Conservation (phyloP, 306 rosid species). For the Elaeagnus macrophylla region DNA sequence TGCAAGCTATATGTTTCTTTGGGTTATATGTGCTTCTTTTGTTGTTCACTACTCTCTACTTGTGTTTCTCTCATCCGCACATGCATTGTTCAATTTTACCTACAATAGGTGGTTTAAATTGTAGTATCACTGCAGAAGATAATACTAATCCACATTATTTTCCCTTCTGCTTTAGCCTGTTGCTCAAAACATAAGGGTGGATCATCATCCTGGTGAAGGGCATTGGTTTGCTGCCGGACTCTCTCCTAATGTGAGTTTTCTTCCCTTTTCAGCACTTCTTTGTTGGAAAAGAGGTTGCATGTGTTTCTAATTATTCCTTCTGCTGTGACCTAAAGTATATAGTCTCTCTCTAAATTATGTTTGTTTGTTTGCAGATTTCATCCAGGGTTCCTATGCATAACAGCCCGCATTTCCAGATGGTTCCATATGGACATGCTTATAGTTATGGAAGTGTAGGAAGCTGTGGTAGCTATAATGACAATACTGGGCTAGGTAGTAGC, state of each 20-base stretch:
- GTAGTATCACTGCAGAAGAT: too few species aligned
- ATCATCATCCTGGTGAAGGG: slow-evolving; percentile 98
- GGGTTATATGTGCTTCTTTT: too few species aligned
- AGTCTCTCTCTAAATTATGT: slow-evolving; percentile 17
- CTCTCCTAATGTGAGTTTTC: slow-evolving; percentile 83
- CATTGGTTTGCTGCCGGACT: slow-evolving; percentile 99
- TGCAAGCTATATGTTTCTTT: too few species aligned
- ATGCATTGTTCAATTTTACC: too few species aligned
- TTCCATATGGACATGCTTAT: slow-evolving; percentile 57
- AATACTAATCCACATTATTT: not conserved
- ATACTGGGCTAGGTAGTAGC: slow-evolving; percentile 82
- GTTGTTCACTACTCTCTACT: too few species aligned
- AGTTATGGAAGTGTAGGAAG: slow-evolving; percentile 96
- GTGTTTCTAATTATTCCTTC: slow-evolving; percentile 8
- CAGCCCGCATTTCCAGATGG: slow-evolving; percentile 79
- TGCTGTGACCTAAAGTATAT: slow-evolving; percentile 8
- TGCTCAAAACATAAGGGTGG: slow-evolving; percentile 78
- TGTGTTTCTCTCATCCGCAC: too few species aligned
- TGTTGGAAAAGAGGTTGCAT: slow-evolving; percentile 10
- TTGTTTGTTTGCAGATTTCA: slow-evolving; percentile 47
- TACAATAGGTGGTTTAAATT: too few species aligned
- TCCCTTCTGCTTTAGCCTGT: slow-evolving; percentile 47
- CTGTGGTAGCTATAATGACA: slow-evolving; percentile 87
- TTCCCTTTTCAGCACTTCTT: slow-evolving; percentile 13
- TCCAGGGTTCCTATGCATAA: slow-evolving; percentile 58